Percentiles rank a stretch among this genome's conserved stretches.
Evolutionary conservation across 2,329 filamentous ascomycete genomes (phyloP).

Genomic region (Plectosphaerella cucumerina): DNA sequence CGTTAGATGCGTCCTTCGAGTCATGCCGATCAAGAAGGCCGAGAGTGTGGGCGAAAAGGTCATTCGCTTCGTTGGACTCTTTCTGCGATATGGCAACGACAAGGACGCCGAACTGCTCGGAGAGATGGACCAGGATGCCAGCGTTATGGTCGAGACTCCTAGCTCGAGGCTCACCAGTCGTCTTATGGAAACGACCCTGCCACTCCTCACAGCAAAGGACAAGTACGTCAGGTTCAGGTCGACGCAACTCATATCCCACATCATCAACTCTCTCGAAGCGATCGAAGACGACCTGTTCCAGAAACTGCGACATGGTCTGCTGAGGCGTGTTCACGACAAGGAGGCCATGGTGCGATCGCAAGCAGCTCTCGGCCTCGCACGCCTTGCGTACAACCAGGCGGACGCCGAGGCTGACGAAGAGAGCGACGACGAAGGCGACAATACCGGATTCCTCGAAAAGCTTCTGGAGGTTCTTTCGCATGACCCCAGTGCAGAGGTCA

Average conservation of each 20-base stretch:
- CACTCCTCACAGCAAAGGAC: constrained; percentile 81
- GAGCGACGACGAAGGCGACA: constrained; percentile 61
- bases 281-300: constrained; percentile 92
- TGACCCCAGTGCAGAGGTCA: constrained; percentile 89
- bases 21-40: constrained; percentile 86
- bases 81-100: constrained; percentile 68
- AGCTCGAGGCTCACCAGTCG: constrained; percentile 73
- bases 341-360: constrained; percentile 90
- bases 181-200: constrained; percentile 69
- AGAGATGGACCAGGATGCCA: constrained; percentile 63
- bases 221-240: constrained; percentile 87
- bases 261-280: constrained; percentile 87
- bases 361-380: constrained; percentile 83
- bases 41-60: constrained; percentile 83
- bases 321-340: constrained; percentile 88
- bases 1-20: constrained; percentile 72
- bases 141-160: constrained; percentile 75
- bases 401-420: constrained; percentile 68
- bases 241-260: constrained; percentile 84
- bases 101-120: constrained; percentile 67
- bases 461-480: constrained; percentile 87
- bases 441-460: constrained; percentile 72
- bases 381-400: constrained; percentile 73
- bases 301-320: constrained; percentile 70
- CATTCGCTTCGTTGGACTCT: constrained; percentile 83